These are phyloP conservation scores for Geotrichum histeridarum DNA, from an alignment of 1,139 yeast genomes.

Conservation along the genomic window DNA sequence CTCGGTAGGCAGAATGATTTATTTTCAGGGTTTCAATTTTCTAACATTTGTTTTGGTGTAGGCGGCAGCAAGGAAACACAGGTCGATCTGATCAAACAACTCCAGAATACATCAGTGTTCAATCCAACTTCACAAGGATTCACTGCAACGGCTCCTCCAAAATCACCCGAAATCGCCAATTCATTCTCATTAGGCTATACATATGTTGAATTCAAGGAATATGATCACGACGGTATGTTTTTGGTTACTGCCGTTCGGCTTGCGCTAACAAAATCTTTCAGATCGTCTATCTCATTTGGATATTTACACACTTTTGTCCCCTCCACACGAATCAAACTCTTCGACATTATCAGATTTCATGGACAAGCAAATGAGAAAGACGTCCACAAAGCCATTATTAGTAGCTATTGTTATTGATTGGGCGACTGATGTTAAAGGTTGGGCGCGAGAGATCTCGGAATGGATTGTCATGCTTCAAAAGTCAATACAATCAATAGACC, in stretches of 20 bases:
- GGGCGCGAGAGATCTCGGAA: slow-evolving; percentile 25
- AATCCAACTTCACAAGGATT: slow-evolving; percentile 19
- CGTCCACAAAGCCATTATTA: slow-evolving; percentile 16
- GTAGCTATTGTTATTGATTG: slow-evolving; percentile 28
- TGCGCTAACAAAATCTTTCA: not conserved
- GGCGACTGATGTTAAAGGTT: slow-evolving; percentile 22
- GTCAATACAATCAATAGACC: slow-evolving; percentile 16
- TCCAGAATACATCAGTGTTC: slow-evolving; percentile 1
- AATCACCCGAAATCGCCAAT: slow-evolving; percentile 29
- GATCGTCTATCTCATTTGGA: slow-evolving; percentile 33
- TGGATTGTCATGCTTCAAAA: slow-evolving; percentile 26
- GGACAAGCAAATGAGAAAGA: slow-evolving; percentile 8
- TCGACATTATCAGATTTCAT: slow-evolving; percentile 17
- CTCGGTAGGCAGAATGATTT: slow-evolving; percentile 20
- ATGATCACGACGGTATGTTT: slow-evolving; percentile 32
- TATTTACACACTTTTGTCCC: slow-evolving; percentile 30
- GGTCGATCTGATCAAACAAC: slow-evolving; percentile 11
- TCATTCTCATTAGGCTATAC: slow-evolving; percentile 38
- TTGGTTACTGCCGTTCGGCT: not conserved
- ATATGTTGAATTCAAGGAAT: slow-evolving; percentile 35
- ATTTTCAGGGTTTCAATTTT: not conserved
- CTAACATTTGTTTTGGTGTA: not conserved
- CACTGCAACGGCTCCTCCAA: slow-evolving; percentile 11
- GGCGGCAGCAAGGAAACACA: slow-evolving; percentile 10
- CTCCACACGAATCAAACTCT: slow-evolving; percentile 9